A percentile compares a stretch with the other conserved stretches of the same genome.
Conservation (phyloP, 768 basidiomycete species). For the Boletus pseudopeckii region DNA sequence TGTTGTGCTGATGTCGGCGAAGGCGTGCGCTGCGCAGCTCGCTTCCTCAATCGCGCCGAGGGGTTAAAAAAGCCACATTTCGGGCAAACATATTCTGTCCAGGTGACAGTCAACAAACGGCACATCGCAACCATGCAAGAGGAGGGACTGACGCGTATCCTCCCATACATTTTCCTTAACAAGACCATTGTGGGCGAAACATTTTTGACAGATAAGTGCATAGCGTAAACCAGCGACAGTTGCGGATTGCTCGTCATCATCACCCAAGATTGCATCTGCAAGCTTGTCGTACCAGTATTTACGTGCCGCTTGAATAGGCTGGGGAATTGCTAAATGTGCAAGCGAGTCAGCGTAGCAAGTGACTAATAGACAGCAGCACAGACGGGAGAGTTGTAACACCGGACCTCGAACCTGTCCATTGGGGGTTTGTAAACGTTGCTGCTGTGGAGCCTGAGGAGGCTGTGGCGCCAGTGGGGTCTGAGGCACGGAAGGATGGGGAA, state of each 20-base stretch:
- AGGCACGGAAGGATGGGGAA: slow-evolving; percentile 30
- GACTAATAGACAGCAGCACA: slow-evolving; percentile 15
- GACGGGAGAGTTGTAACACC: slow-evolving; percentile 39
- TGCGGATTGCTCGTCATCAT: slow-evolving; percentile 52
- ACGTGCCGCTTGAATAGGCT: slow-evolving; percentile 46
- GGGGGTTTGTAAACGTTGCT: slow-evolving; percentile 19
- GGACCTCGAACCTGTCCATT: slow-evolving; percentile 23
- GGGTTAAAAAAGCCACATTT: slow-evolving; percentile 85
- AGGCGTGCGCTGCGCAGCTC: slow-evolving; percentile 22
- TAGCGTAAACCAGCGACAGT: slow-evolving; percentile 50
- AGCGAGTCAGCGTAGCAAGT: slow-evolving; percentile 7
- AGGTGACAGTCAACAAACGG: not conserved
- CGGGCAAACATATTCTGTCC: slow-evolving; percentile 77
- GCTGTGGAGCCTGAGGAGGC: slow-evolving; percentile 12
- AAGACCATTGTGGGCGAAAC: slow-evolving; percentile 86
- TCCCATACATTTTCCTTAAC: slow-evolving; percentile 81
- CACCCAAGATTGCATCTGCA: slow-evolving; percentile 83
- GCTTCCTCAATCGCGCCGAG: slow-evolving; percentile 36
- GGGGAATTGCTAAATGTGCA: slow-evolving; percentile 33
- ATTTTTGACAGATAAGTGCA: slow-evolving; percentile 85
- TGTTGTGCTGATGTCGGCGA: slow-evolving; percentile 23
- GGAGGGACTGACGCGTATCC: slow-evolving; percentile 66
- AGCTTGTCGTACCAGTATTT: slow-evolving; percentile 87
- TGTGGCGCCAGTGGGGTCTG: slow-evolving; percentile 33
- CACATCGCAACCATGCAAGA: not conserved